phyloP scores from a whole-genome alignment of 768 basidiomycete genomes.

The Lentinula boryana region DNA sequence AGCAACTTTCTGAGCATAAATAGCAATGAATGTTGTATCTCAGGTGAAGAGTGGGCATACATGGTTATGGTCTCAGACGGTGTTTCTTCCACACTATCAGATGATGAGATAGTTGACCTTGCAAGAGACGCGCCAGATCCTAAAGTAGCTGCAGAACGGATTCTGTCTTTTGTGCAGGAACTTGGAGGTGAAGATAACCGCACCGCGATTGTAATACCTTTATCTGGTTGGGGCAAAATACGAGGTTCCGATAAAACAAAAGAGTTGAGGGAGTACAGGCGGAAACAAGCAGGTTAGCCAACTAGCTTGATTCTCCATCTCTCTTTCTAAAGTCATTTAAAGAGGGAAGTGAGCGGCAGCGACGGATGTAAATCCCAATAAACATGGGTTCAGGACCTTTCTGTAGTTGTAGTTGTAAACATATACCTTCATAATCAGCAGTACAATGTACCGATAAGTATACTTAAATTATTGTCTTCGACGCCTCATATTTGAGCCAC shows the following conservation, averaged over 20 bases:
- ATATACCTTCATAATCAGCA: neutral
- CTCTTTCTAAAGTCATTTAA: slow-evolving; percentile 1
- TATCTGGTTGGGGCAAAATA: slow-evolving; percentile 86
- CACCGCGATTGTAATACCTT: slow-evolving; percentile 85
- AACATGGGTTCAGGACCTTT: neutral
- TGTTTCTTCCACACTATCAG: slow-evolving; percentile 83
- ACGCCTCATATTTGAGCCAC: slow-evolving; percentile 65
- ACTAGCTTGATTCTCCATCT: neutral
- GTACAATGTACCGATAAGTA: neutral
- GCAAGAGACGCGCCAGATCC: slow-evolving; percentile 68
- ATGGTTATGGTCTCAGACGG: slow-evolving; percentile 92
- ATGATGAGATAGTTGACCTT: slow-evolving; percentile 92
- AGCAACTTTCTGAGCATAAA: neutral
- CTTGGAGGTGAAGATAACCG: slow-evolving; percentile 87
- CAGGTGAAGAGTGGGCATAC: slow-evolving; percentile 82
- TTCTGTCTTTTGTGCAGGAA: slow-evolving; percentile 84
- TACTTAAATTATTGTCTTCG: neutral
- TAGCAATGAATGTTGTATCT: neutral
- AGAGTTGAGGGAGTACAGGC: slow-evolving; percentile 77
- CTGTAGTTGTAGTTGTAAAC: neutral
- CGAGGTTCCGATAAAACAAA: slow-evolving; percentile 77
- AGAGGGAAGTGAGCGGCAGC: slow-evolving; percentile 66
- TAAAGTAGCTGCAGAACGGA: slow-evolving; percentile 72
- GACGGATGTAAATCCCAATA: slow-evolving; percentile 45
- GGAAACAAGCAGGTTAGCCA: slow-evolving; percentile 41